A percentile compares a stretch with the other conserved stretches of the same genome.
These are phyloP conservation scores for Fusarium sambucinum DNA, from an alignment of 2,329 filamentous ascomycete species.

Conservation along the genomic window DNA sequence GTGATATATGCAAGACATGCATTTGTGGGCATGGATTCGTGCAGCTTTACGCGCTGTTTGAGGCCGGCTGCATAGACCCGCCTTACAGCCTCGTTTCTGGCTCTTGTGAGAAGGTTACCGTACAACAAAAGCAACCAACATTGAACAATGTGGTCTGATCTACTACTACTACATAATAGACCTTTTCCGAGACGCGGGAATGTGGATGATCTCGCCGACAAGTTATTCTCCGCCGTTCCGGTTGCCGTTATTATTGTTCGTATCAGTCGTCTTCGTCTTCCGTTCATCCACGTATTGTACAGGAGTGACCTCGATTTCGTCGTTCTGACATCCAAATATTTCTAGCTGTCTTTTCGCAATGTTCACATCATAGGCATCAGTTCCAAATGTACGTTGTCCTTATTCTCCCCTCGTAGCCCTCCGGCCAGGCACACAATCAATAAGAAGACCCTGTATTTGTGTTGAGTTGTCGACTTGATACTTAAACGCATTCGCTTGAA, in stretches of 20 bases:
- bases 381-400: background rate
- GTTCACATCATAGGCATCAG: background rate
- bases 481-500: background rate
- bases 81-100: background rate
- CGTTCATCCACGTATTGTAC: background rate
- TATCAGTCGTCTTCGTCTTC: conserved; percentile 1
- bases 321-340: background rate
- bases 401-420: background rate
- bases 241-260: background rate
- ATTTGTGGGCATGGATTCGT: background rate
- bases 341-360: background rate
- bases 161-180: background rate
- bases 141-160: background rate
- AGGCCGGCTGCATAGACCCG: background rate
- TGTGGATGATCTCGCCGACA: background rate
- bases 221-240: background rate
- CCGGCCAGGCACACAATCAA: background rate
- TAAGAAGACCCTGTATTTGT: background rate
- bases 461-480: background rate
- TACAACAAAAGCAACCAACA: background rate
- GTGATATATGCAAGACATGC: background rate
- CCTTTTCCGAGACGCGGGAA: background rate
- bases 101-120: background rate
- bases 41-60: background rate
- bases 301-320: background rate